Conservation (phyloP, 257 asterid genomes). For the Forsythia suspensa region DNA sequence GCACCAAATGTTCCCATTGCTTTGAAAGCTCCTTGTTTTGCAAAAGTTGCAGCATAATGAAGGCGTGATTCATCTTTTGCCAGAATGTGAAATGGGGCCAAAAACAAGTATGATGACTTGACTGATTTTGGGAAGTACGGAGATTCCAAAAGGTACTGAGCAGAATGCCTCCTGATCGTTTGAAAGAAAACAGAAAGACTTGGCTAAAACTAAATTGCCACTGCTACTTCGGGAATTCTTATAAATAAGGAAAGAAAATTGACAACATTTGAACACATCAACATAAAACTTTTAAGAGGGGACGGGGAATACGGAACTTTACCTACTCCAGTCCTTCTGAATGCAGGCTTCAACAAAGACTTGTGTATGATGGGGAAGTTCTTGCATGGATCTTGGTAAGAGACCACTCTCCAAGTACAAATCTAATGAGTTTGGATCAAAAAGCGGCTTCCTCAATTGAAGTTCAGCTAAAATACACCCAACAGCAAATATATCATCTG, state of each 20-base stretch:
- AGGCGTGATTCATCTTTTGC: constrained; percentile 86
- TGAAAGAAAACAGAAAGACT: constrained; percentile 21
- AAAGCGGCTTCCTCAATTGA: constrained; percentile 76
- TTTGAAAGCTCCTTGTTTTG: constrained; percentile 74
- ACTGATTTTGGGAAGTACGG: constrained; percentile 76
- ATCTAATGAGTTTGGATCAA: constrained; percentile 55
- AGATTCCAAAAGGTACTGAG: constrained; percentile 85
- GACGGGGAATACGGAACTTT: constrained; percentile 24
- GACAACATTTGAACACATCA: constrained; percentile 11
- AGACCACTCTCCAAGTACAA: constrained; percentile 64
- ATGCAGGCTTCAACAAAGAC: constrained; percentile 77
- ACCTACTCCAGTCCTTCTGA: constrained; percentile 84
- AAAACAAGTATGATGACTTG: constrained; percentile 76
- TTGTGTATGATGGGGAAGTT: constrained; percentile 69
- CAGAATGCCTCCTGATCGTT: constrained; percentile 86
- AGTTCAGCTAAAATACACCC: constrained; percentile 96
- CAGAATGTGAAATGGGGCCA: constrained; percentile 85
- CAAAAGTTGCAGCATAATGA: constrained; percentile 79
- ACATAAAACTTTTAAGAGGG: constrained; percentile 10
- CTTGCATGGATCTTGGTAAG: constrained; percentile 62
- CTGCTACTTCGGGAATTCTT: constrained; percentile 2
- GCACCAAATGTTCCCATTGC: constrained; percentile 82
- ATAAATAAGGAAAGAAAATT: background rate
- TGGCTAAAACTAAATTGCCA: constrained; percentile 12
- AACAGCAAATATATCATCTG: constrained; percentile 80